phyloP scores from a whole-genome alignment of 208 protist species.

The Jaenimonas drosophilae region DNA sequence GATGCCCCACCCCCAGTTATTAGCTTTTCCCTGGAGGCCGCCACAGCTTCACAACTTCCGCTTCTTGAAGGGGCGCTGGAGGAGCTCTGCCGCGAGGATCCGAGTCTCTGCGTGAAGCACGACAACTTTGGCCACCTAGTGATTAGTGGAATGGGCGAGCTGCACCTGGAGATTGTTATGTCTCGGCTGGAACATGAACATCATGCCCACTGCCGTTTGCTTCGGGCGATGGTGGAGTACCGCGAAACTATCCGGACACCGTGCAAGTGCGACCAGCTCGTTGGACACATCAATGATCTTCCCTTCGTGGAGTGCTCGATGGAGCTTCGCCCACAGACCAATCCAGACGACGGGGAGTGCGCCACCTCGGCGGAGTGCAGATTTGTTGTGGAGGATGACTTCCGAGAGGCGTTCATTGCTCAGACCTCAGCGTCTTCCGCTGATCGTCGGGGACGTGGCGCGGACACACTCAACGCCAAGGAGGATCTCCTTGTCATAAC shows the following conservation, averaged over 20 bases:
- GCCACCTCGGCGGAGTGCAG: constrained; percentile 13
- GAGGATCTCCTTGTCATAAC: constrained; percentile 33
- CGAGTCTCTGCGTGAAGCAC: constrained; percentile 85
- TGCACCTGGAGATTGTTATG: constrained; percentile 93
- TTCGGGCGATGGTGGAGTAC: constrained; percentile 84
- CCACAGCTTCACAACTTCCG: constrained; percentile 65
- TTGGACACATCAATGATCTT: constrained; percentile 36
- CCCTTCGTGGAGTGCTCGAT: constrained; percentile 61
- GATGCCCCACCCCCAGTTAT: constrained; percentile 94
- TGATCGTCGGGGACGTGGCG: constrained; percentile 5
- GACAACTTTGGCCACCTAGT: constrained; percentile 88
- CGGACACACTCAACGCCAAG: constrained; percentile 23
- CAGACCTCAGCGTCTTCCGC: not conserved
- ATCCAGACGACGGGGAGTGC: constrained; percentile 1
- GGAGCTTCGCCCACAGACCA: constrained; percentile 28
- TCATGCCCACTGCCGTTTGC: constrained; percentile 73
- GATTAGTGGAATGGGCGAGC: constrained; percentile 94
- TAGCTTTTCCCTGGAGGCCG: constrained; percentile 90
- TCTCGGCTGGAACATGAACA: constrained; percentile 92
- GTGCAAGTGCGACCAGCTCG: constrained; percentile 10
- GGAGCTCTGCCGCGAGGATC: constrained; percentile 92
- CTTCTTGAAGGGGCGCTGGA: constrained; percentile 88
- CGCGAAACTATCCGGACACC: constrained; percentile 42
- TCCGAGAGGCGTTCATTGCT: constrained; percentile 23
- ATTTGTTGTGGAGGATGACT: constrained; percentile 36